A percentile compares a stretch with the other conserved stretches of the same genome.
Evolutionary conservation across 179 eudicot species (phyloP).

Genomic region (Gypsophila paniculata): DNA sequence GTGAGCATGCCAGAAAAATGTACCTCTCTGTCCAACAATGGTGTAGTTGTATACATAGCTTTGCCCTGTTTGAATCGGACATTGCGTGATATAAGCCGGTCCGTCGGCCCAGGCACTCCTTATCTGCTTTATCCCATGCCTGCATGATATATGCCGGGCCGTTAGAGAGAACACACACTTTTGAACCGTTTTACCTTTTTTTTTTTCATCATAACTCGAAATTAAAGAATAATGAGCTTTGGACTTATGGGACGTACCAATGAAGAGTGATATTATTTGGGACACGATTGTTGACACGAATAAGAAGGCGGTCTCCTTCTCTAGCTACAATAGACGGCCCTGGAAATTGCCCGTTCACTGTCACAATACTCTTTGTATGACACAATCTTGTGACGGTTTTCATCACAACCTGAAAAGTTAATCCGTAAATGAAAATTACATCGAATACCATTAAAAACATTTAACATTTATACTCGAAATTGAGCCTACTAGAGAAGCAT

Average conservation of each 20-base stretch:
- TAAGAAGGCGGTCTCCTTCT: conserved; percentile 47
- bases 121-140: conserved; percentile 57
- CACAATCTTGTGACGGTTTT: conserved; percentile 53
- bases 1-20: conserved; percentile 62
- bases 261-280: conserved; percentile 44
- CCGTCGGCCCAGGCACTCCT: conserved; percentile 68
- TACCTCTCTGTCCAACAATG: conserved; percentile 54
- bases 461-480: not conserved
- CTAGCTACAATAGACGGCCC: conserved; percentile 54
- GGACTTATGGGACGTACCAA: conserved; percentile 30
- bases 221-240: not conserved
- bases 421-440: not conserved
- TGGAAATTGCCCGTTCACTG: conserved; percentile 50
- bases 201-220: not conserved
- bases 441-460: too few relatives aligned
- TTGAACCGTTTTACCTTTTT: not conserved
- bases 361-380: conserved; percentile 53
- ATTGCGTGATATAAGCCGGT: conserved; percentile 56
- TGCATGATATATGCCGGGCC: not conserved
- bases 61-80: conserved; percentile 59
- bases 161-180: not conserved
- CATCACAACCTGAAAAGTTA: conserved; percentile 27
- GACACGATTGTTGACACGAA: conserved; percentile 46
- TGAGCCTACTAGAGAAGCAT: not conserved
- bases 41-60: conserved; percentile 53